A percentile compares a stretch with the other conserved stretches of the same genome.
These are phyloP conservation scores for Leucosporidium creatinivorum DNA, from an alignment of 768 basidiomycete genomes.

Conservation along the genomic window DNA sequence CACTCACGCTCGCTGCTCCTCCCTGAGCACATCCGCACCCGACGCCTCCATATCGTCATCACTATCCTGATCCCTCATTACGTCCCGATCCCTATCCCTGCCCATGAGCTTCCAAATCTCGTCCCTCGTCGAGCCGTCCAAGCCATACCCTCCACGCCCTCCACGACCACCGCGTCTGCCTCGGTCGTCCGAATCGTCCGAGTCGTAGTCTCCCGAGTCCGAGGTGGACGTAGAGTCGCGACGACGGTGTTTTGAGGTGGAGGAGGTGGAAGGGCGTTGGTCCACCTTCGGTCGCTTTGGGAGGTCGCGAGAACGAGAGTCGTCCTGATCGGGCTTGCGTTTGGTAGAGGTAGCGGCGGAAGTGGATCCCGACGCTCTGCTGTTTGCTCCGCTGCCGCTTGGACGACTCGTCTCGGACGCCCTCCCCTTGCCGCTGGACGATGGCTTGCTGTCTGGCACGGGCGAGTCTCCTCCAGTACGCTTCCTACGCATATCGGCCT, in stretches of 20 bases:
- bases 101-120: slow-evolving; percentile 18
- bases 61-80: slow-evolving; percentile 11
- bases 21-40: slow-evolving; percentile 16
- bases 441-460: background rate
- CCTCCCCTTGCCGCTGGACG: background rate
- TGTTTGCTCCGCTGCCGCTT: background rate
- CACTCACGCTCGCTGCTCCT: slow-evolving; percentile 32
- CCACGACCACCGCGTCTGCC: background rate
- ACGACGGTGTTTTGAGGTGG: background rate
- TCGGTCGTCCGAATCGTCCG: background rate
- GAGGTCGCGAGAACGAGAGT: background rate
- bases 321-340: background rate
- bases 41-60: slow-evolving; percentile 36
- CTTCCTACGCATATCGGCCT: slow-evolving; percentile 29
- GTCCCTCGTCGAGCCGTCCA: slow-evolving; percentile 1
- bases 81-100: slow-evolving; percentile 8
- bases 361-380: background rate
- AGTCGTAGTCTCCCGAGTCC: background rate
- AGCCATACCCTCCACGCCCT: background rate
- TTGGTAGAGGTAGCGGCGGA: background rate
- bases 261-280: background rate
- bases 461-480: background rate
- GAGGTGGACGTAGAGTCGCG: background rate
- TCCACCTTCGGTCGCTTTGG: background rate
- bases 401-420: background rate